phyloP scores from a whole-genome alignment of 2,329 filamentous ascomycete genomes.

The Claviceps spartinae region DNA sequence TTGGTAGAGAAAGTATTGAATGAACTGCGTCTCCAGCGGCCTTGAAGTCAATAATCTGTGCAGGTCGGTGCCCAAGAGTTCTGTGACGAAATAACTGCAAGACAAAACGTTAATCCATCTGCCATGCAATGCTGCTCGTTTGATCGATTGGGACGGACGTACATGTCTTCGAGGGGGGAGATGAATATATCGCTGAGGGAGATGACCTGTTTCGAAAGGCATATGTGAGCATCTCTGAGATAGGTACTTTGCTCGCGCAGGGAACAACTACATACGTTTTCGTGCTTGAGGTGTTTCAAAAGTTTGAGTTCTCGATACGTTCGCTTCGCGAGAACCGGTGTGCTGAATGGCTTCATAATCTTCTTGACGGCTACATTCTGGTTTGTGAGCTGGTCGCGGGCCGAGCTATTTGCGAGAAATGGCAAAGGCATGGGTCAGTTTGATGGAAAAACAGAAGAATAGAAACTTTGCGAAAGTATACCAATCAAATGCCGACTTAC shows the following conservation, averaged over 20 bases:
- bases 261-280: slow-evolving; percentile 55
- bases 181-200: slow-evolving; percentile 99
- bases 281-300: slow-evolving; percentile 88
- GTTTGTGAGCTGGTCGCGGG: slow-evolving; percentile 91
- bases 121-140: slow-evolving; percentile 3
- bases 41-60: slow-evolving; percentile 90
- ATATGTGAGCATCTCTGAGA: slow-evolving; percentile 1
- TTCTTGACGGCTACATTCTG: slow-evolving; percentile 99
- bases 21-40: slow-evolving; percentile 97
- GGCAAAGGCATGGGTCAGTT: not conserved
- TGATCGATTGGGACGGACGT: slow-evolving; percentile 21
- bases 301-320: slow-evolving; percentile 97
- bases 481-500: slow-evolving; percentile 36
- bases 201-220: slow-evolving; percentile 54
- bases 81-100: slow-evolving; percentile 87
- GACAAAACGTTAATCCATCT: slow-evolving; percentile 7
- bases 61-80: slow-evolving; percentile 90
- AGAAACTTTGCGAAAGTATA: not conserved
- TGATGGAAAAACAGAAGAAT: not conserved
- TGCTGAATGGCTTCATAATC: slow-evolving; percentile 99
- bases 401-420: slow-evolving; percentile 50
- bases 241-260: not conserved
- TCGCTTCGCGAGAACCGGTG: slow-evolving; percentile 92
- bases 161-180: slow-evolving; percentile 97
- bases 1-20: slow-evolving; percentile 99